Percentiles rank a stretch among this genome's conserved stretches.
Evolutionary conservation across 2,329 filamentous ascomycete genomes (phyloP).

Genomic region (Diaporthe sp.): DNA sequence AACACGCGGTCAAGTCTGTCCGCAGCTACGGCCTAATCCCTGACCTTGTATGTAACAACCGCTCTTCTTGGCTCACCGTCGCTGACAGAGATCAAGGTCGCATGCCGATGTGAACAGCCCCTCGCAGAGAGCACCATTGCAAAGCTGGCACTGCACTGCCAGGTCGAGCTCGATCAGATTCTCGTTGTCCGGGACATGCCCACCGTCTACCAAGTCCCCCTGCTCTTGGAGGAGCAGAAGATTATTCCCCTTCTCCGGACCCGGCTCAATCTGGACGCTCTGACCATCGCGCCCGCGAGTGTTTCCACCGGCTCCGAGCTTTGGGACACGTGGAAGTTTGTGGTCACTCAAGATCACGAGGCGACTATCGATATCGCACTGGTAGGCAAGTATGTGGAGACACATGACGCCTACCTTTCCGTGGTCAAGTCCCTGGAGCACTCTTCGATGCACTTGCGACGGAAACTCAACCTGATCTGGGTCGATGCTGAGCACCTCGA

Average conservation of each 20-base stretch:
- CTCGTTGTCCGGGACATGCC: conserved; percentile 91
- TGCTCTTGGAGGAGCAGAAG: conserved; percentile 89
- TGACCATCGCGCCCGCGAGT: conserved; percentile 66
- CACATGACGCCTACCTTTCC: conserved; percentile 85
- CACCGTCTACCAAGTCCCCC: conserved; percentile 93
- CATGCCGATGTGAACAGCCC: conserved; percentile 87
- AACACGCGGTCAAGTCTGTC: conserved; percentile 87
- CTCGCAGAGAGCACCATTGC: conserved; percentile 81
- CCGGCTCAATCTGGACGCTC: conserved; percentile 74
- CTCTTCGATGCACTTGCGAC: conserved; percentile 86
- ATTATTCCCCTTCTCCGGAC: conserved; percentile 77
- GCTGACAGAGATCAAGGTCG: conserved; percentile 72
- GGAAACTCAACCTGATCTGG: conserved; percentile 85
- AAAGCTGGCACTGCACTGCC: conserved; percentile 92
- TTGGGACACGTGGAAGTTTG: conserved; percentile 84
- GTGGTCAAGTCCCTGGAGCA: conserved; percentile 86
- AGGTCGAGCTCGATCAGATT: conserved; percentile 88
- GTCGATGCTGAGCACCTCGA: conserved; percentile 91
- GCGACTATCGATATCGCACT: conserved; percentile 85
- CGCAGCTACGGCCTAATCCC: conserved; percentile 84
- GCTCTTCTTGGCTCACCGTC: conserved; percentile 28
- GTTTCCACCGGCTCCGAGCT: conserved; percentile 75
- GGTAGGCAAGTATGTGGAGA: conserved; percentile 91
- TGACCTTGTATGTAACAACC: conserved; percentile 68
- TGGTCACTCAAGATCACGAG: conserved; percentile 75